These are phyloP conservation scores for Anethum foeniculum DNA, from an alignment of 140 eudicot species.

Conservation along the genomic window DNA sequence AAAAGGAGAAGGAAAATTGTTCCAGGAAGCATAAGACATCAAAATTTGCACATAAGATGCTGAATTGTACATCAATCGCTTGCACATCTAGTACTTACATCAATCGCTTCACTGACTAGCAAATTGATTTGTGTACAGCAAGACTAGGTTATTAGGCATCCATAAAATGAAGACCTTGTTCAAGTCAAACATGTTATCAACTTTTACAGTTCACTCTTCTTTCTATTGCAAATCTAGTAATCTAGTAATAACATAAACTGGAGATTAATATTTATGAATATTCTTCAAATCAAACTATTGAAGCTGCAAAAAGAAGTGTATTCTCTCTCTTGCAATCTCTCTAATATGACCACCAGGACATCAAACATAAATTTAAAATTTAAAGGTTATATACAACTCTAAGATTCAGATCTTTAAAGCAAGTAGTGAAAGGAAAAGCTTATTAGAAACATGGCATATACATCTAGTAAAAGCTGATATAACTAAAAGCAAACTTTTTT, in stretches of 20 bases:
- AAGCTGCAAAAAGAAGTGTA: neutral
- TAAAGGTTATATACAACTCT: neutral
- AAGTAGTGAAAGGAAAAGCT: neutral
- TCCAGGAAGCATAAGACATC: neutral
- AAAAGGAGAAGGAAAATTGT: neutral
- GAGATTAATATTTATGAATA: neutral
- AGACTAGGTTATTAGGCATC: neutral
- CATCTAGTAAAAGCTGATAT: neutral
- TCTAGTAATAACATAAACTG: neutral
- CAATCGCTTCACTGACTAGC: neutral
- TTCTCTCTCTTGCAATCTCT: neutral
- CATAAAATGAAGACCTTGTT: neutral
- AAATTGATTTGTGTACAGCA: neutral
- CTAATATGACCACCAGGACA: neutral
- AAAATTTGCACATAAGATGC: neutral
- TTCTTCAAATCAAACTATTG: neutral
- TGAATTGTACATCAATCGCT: neutral
- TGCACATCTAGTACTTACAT: neutral
- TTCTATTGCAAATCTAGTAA: neutral
- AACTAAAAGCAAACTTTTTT: neutral
- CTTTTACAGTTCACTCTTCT: neutral
- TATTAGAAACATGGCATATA: neutral
- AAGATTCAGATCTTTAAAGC: neutral
- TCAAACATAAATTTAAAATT: neutral
- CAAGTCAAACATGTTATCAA: neutral